Conservation (phyloP, 2,329 filamentous ascomycete species). For the Monosporascus sp. region DNA sequence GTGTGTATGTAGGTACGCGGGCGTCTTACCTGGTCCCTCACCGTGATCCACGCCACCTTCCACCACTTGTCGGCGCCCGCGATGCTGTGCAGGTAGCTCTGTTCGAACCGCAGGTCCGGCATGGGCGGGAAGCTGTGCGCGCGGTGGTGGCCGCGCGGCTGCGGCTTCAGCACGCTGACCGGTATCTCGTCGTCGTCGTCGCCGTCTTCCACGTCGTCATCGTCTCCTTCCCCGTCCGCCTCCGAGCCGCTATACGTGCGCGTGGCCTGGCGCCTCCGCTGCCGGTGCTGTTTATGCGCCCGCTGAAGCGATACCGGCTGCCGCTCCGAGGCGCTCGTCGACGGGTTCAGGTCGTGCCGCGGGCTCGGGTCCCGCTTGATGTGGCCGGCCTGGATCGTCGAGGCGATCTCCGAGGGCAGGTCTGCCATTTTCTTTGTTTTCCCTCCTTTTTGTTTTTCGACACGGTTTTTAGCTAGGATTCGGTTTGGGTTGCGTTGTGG, state of each 20-base stretch:
- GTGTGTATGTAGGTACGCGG: neutral
- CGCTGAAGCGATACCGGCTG: constrained; percentile 46
- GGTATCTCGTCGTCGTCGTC: constrained; percentile 67
- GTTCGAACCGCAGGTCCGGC: constrained; percentile 91
- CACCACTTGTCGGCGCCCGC: constrained; percentile 73
- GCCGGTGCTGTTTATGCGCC: neutral
- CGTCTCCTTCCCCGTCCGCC: neutral
- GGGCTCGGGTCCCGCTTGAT: constrained; percentile 69
- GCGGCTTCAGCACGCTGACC: constrained; percentile 57
- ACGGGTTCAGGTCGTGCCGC: constrained; percentile 72
- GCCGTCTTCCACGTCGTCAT: constrained; percentile 32
- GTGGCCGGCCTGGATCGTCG: constrained; percentile 74
- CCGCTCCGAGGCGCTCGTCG: constrained; percentile 66
- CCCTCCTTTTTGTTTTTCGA: neutral
- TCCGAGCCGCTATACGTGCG: neutral
- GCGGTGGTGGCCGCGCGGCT: constrained; percentile 37
- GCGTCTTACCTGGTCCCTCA: constrained; percentile 72
- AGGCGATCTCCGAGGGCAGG: constrained; percentile 64
- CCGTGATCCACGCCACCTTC: constrained; percentile 76
- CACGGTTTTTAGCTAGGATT: neutral
- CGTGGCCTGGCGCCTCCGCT: constrained; percentile 10
- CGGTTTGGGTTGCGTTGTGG: neutral
- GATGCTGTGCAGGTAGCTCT: constrained; percentile 93
- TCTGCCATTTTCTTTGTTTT: constrained; percentile 54
- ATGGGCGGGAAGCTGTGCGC: constrained; percentile 49